Base-by-base conservation (phyloP, 2,329 filamentous ascomycete species). In the Falciphora oryzae region DNA sequence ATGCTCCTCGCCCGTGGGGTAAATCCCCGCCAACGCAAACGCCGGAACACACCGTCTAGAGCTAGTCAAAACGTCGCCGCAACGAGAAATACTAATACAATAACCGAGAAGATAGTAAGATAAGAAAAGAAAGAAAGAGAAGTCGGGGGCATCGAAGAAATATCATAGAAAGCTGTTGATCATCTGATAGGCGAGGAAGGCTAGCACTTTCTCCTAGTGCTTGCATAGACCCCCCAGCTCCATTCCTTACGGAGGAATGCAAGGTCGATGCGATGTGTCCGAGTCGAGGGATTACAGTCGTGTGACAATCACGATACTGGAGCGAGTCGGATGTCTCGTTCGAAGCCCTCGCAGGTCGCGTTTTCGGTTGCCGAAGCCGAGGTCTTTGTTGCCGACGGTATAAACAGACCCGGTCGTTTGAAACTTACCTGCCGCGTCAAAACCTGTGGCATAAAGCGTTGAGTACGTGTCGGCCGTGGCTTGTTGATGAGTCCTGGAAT, bases 51-150 rank as follows among this genome's bases (percentile, higher is more conserved):
- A 3, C 44, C n/a, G 22, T 53, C 44, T 53, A 53, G 44, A 53
- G 22, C 44, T 4, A 11, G 18, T n/a, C 38, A 25, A 53, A 53
- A 53, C 44, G 14, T 2, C 22, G 8, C 18, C n/a, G 22, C 22
- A 53, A n/a, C 8, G 4, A n/a, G 35, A 38, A 28, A 44, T 35
- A 31, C 28, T 25, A 53, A 53, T 44, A 28, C 13, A 8, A n/a
- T 32, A n/a, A 25, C 8, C 28, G 31, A 28, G 16, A 18, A 31
- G 22, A 31, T 28, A 18, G 25, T 13, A 31, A 35, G 25, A 59
- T 57, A 57, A 7, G 63, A 67, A 67, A n/a, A 63, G 67, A 67
- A 67, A 62, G 67, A 61, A 63, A 66, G 65, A 63, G 65, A 67
- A 64, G 44, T 11, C 7, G 44, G 1, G 18, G 44, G 22, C 18